phyloP scores from a whole-genome alignment of 495 filamentous ascomycete genomes.

The Haplographium delicatum region DNA sequence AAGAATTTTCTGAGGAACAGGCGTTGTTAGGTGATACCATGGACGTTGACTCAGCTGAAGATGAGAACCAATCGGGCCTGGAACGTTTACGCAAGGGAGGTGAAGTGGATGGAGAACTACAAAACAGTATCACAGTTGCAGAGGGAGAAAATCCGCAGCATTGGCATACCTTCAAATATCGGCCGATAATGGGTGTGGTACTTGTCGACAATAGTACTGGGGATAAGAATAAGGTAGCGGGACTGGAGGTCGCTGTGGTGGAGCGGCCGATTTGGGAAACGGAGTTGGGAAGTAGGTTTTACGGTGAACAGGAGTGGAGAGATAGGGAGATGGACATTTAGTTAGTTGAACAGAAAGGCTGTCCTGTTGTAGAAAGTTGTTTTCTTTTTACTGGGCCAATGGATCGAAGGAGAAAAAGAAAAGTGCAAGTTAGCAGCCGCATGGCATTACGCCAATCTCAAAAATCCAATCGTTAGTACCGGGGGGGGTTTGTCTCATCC shows the following conservation, averaged over 20 bases:
- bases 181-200: constrained; percentile 84
- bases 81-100: constrained; percentile 11
- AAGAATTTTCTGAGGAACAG: constrained; percentile 34
- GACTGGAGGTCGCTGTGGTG: constrained; percentile 75
- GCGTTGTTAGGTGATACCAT: constrained; percentile 28
- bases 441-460: no score
- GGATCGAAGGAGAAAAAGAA: no score
- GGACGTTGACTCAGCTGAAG: constrained; percentile 39
- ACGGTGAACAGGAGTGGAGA: constrained; percentile 57
- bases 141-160: constrained; percentile 27
- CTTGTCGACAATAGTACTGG: constrained; percentile 53
- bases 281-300: constrained; percentile 69
- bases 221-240: constrained; percentile 19
- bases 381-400: no score
- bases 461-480: no score
- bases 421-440: no score
- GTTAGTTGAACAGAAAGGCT: no score
- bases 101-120: background rate
- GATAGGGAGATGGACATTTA: constrained; percentile 9
- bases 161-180: constrained; percentile 87
- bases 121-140: constrained; percentile 5
- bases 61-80: constrained; percentile 23
- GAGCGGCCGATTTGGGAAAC: constrained; percentile 85
- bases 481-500: no score
- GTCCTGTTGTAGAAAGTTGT: no score